phyloP scores from a whole-genome alignment of 1,284 basidiomycete genomes.

The Porogramme epimiltina region DNA sequence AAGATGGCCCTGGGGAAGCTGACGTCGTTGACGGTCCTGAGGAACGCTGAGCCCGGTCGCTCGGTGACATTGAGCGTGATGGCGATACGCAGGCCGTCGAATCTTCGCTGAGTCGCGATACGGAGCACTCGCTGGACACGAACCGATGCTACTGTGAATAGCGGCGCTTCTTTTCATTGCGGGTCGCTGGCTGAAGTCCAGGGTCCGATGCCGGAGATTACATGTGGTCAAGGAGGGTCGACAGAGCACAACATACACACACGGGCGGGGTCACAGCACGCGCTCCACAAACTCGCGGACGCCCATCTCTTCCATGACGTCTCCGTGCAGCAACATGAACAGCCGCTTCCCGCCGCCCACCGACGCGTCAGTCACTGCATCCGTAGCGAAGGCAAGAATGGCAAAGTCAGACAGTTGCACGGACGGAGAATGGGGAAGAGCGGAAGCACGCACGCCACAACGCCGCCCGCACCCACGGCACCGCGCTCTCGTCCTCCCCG shows the following conservation, averaged over 20 bases:
- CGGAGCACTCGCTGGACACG: no score
- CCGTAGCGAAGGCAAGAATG: neutral
- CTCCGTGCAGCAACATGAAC: constrained; percentile 17
- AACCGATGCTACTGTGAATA: no score
- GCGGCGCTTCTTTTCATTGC: no score
- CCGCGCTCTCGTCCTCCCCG: constrained; percentile 10
- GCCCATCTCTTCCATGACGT: constrained; percentile 8
- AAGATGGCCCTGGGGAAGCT: no score
- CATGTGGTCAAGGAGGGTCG: neutral
- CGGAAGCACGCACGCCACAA: constrained; percentile 15
- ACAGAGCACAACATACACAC: neutral
- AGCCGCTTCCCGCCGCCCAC: constrained; percentile 17
- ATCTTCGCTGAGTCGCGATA: no score
- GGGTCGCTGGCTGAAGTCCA: neutral
- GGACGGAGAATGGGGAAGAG: neutral
- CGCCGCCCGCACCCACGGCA: constrained; percentile 14
- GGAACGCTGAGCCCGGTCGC: no score
- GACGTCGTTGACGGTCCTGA: no score
- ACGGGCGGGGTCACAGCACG: constrained; percentile 7
- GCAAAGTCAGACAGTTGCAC: neutral
- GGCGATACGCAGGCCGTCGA: no score
- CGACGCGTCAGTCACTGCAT: constrained; percentile 13
- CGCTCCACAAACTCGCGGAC: constrained; percentile 7
- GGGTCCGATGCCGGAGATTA: neutral
- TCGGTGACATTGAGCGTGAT: no score